A percentile compares a stretch with the other conserved stretches of the same genome.
Conservation (phyloP, 805 yeast genomes). For the Lipomyces mesembrius region DNA sequence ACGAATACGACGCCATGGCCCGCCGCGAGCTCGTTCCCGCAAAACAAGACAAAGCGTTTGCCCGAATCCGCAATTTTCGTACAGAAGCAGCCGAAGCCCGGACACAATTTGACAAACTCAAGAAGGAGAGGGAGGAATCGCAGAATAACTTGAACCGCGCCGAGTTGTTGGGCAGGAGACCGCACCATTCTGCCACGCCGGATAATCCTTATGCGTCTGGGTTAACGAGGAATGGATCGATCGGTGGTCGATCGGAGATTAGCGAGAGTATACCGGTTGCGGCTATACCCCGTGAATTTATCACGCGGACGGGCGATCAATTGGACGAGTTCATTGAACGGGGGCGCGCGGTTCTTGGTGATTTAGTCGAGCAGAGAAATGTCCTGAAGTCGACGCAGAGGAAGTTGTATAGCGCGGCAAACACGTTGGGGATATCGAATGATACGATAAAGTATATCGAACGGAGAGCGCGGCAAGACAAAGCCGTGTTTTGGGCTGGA, state of each 20-base stretch:
- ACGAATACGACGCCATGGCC: constrained; percentile 64
- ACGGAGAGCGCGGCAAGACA: constrained; percentile 81
- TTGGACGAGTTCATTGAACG: constrained; percentile 87
- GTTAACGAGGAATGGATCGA: constrained; percentile 9
- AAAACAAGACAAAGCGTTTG: constrained; percentile 60
- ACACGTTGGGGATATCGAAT: constrained; percentile 83
- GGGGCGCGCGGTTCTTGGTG: constrained; percentile 85
- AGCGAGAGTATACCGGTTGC: constrained; percentile 26
- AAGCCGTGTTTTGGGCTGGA: constrained; percentile 81
- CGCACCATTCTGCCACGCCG: constrained; percentile 39
- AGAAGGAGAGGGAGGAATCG: constrained; percentile 59
- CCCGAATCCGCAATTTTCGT: constrained; percentile 64
- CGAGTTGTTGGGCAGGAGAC: constrained; percentile 62
- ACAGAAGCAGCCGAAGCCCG: constrained; percentile 51
- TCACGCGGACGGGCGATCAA: constrained; percentile 72
- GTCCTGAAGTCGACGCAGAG: constrained; percentile 65
- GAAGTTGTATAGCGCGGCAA: constrained; percentile 67
- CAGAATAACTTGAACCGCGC: constrained; percentile 54
- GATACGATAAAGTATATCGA: constrained; percentile 82
- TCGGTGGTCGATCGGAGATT: constrained; percentile 5
- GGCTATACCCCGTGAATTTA: constrained; percentile 57
- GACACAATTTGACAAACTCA: constrained; percentile 58
- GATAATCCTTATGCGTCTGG: constrained; percentile 44
- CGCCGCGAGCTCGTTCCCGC: constrained; percentile 62
- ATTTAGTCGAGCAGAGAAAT: constrained; percentile 82